Base-by-base conservation (phyloP, 805 yeast species). In the Komagataella mondaviorum region DNA sequence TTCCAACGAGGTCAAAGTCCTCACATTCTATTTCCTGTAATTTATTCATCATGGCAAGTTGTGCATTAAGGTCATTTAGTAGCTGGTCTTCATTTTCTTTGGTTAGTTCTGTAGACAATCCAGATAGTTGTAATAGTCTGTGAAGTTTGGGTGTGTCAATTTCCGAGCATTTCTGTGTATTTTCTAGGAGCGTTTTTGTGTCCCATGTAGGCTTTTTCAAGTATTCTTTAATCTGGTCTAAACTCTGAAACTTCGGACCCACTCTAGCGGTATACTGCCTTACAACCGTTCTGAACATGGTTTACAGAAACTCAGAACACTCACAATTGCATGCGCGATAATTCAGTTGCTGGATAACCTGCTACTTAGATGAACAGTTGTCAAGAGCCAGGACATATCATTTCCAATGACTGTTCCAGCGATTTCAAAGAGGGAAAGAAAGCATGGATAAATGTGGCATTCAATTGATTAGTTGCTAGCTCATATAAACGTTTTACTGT, bases 21-120 rank as follows among this genome's bases (percentile, higher is more conserved):
- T 56, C 57, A 0, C 62, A 57, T 6, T 62, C 60, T n/a, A 64
- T 56, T 3, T 64, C 54, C 49, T 72, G 73, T 48, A 81, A 61
- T 47, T 72, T 71, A 51, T 73, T 63, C 17, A 80, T 69, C 54
- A 81, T 76, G n/a, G 64, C 60, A 22, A 80, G 64, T 54, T 81
- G 85, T 16, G 71, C 71, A 44, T 66, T 65, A 48, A 80, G 59
- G 1, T 71, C 67, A 0, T 52, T 47, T 12, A 65, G 62, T 45
- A 75, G 62, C 24, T 56, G 57, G 3, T 55, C 52, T 20, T 68
- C 62, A 44, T 71, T 67, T 3, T 57, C 59, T 0, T 51, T 50
- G 3, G 63, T 23, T 8, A 68, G 51, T 6, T 57, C 53, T 7
- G 64, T 56, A 3, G 73, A 68, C 4, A 81, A 56, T 0, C 85